Percentiles rank a stretch among this genome's conserved stretches.
phyloP scores from a whole-genome alignment of 2,329 filamentous ascomycete genomes.

The Didymosphaeria variabile region DNA sequence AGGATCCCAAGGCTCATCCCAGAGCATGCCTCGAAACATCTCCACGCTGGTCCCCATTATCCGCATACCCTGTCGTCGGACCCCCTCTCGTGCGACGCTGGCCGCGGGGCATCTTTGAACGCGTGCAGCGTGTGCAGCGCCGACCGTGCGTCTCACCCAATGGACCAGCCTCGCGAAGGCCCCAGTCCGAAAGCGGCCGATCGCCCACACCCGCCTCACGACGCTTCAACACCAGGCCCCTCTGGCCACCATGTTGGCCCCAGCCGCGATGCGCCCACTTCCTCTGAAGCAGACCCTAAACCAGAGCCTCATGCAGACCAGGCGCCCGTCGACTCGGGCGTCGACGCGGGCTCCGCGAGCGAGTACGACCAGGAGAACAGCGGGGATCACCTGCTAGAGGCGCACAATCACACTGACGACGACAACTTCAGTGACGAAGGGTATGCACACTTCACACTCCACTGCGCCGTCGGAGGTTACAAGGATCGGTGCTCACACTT shows the following conservation, averaged over 20 bases:
- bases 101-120: neutral
- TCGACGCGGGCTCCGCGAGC: constrained; percentile 23
- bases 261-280: neutral
- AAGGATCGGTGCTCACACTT: constrained; percentile 7
- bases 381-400: constrained; percentile 26
- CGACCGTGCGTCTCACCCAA: neutral
- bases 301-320: neutral
- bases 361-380: constrained; percentile 33
- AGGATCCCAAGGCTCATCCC: neutral
- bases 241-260: neutral
- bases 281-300: neutral
- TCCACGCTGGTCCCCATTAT: neutral
- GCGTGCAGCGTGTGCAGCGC: neutral
- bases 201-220: neutral
- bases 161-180: neutral
- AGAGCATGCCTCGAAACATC: neutral
- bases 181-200: neutral
- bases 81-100: neutral
- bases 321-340: constrained; percentile 25
- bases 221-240: constrained; percentile 10
- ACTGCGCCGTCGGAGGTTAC: neutral
- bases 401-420: constrained; percentile 25
- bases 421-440: constrained; percentile 33
- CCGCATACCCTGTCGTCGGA: neutral
- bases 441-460: constrained; percentile 16